Conservation (phyloP, 164 flowering plant genomes). For the Paratinospora sagittata region DNA sequence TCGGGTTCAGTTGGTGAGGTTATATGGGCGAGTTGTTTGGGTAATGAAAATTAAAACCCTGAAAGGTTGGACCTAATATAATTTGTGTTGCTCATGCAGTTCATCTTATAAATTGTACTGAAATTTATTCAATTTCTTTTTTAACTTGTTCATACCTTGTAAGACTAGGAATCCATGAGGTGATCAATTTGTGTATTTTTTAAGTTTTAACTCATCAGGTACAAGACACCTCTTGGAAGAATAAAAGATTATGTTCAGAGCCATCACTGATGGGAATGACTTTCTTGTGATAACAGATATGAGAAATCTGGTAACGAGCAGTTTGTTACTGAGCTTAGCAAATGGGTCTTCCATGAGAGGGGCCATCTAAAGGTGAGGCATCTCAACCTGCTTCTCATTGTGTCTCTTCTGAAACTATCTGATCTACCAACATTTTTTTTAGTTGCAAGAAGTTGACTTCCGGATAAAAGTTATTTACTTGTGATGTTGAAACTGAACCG, state of each 20-base stretch:
- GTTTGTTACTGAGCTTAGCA: slow-evolving; percentile 85
- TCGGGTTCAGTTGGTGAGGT: too few relatives aligned
- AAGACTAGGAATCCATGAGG: neutral
- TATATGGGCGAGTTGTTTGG: too few relatives aligned
- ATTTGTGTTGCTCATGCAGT: too few relatives aligned
- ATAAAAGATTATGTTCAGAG: neutral
- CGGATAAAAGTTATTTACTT: slow-evolving; percentile 40
- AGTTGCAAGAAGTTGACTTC: neutral
- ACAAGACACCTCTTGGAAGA: neutral
- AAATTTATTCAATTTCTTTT: too few relatives aligned
- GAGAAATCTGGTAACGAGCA: slow-evolving; percentile 94
- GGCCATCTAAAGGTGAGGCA: slow-evolving; percentile 87
- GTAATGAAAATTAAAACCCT: too few relatives aligned
- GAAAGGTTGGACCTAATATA: too few relatives aligned
- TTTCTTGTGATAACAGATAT: slow-evolving; percentile 43
- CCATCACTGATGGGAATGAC: slow-evolving; percentile 9
- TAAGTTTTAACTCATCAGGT: neutral
- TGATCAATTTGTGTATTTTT: neutral
- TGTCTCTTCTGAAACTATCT: neutral
- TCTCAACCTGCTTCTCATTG: neutral
- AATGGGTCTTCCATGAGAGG: slow-evolving; percentile 98
- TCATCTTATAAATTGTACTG: too few relatives aligned
- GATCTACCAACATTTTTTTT: neutral
- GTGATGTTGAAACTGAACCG: neutral
- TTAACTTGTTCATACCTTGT: too few relatives aligned